Conservation (phyloP, 495 filamentous ascomycete genomes). For the Parachaetomium inaequale region DNA sequence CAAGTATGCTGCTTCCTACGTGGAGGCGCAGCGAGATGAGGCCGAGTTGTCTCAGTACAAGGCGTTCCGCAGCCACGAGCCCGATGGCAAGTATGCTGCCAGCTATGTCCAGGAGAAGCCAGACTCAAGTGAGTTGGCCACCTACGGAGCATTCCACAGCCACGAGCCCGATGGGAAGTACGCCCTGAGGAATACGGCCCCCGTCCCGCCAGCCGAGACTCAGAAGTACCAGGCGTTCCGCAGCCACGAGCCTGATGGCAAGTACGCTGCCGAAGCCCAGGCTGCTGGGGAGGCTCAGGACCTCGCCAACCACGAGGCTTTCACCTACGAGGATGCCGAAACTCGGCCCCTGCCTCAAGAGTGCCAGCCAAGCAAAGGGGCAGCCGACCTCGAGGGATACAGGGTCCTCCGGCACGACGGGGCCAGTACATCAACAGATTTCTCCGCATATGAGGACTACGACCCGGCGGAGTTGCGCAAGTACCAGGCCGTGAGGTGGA, state of each 20-base stretch:
- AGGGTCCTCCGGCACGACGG: constrained; percentile 19
- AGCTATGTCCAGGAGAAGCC: not conserved
- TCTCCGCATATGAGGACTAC: not conserved
- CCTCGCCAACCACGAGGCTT: constrained; percentile 34
- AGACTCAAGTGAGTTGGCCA: constrained; percentile 5
- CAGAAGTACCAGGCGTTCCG: constrained; percentile 1
- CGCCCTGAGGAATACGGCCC: not conserved
- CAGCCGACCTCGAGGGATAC: constrained; percentile 30
- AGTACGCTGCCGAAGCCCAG: constrained; percentile 16
- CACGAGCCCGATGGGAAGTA: constrained; percentile 28
- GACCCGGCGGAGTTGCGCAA: constrained; percentile 17
- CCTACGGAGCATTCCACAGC: constrained; percentile 13
- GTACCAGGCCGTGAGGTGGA: constrained; percentile 14
- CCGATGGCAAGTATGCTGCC: constrained; percentile 7
- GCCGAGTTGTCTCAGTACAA: constrained; percentile 5
- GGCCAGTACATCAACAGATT: not conserved
- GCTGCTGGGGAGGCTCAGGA: constrained; percentile 28
- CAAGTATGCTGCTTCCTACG: constrained; percentile 26
- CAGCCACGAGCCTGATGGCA: constrained; percentile 25
- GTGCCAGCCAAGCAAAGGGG: not conserved
- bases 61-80: constrained; percentile 14
- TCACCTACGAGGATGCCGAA: constrained; percentile 31
- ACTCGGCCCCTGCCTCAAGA: constrained; percentile 2
- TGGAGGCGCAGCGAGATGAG: constrained; percentile 5
- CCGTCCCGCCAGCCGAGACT: not conserved